Percentiles rank a stretch among this genome's conserved stretches.
phyloP scores from a whole-genome alignment of 176 grass and related monocot genomes.

The Poa pratensis region DNA sequence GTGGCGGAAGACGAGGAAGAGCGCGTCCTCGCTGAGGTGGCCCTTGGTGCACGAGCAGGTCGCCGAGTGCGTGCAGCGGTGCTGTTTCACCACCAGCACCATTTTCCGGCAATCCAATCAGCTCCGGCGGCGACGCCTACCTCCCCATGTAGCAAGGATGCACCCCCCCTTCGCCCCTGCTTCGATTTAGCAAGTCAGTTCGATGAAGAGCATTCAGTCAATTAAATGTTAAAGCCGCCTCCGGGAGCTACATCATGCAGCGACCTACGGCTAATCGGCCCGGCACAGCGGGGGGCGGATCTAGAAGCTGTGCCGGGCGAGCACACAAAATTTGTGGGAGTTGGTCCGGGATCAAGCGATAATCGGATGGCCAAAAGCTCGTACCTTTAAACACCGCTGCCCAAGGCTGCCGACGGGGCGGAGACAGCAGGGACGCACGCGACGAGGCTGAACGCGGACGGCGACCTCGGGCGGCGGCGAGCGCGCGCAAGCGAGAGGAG shows the following conservation, averaged over 20 bases:
- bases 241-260: not conserved
- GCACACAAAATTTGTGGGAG: not conserved
- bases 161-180: constrained; percentile 29
- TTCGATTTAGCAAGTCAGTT: constrained; percentile 25
- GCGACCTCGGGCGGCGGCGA: constrained; percentile 13
- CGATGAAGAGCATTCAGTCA: not conserved
- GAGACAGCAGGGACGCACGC: not conserved
- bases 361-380: not conserved
- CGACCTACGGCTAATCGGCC: not conserved
- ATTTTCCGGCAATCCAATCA: constrained; percentile 33
- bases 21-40: constrained; percentile 85
- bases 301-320: not conserved
- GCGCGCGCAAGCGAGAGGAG: not conserved
- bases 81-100: constrained; percentile 88
- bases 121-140: not conserved
- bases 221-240: not conserved
- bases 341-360: not conserved
- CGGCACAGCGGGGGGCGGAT: not conserved
- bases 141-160: constrained; percentile 8
- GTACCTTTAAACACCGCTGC: not conserved
- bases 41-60: constrained; percentile 87
- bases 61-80: constrained; percentile 87
- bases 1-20: constrained; percentile 88
- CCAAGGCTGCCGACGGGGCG: not conserved
- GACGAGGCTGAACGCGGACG: not conserved